Evolutionary conservation across 1,284 basidiomycete genomes (phyloP).

Genomic region (Cerrena zonata): DNA sequence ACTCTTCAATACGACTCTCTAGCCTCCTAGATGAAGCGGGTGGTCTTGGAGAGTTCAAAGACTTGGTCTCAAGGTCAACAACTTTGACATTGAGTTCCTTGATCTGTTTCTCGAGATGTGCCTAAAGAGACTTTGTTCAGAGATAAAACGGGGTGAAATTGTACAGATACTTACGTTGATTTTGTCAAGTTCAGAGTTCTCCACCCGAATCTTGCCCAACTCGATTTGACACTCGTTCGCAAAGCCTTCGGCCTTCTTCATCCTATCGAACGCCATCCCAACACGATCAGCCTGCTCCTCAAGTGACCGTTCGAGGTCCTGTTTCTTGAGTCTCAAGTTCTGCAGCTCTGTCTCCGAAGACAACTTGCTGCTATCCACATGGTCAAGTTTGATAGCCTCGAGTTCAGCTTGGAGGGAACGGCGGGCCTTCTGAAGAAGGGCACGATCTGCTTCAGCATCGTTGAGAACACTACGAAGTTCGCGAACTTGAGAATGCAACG

Average conservation of each 20-base stretch:
- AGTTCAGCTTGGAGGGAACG: constrained; percentile 74
- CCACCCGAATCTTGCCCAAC: constrained; percentile 66
- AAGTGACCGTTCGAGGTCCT: constrained; percentile 71
- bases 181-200: constrained; percentile 74
- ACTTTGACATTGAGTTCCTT: constrained; percentile 77
- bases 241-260: constrained; percentile 75
- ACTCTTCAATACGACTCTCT: constrained; percentile 67
- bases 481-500: constrained; percentile 77
- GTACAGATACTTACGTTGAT: constrained; percentile 55
- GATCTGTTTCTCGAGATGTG: constrained; percentile 74
- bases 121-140: constrained; percentile 37
- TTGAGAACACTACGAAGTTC: constrained; percentile 76
- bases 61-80: constrained; percentile 75
- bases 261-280: constrained; percentile 63
- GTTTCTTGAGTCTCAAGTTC: constrained; percentile 69
- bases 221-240: constrained; percentile 73
- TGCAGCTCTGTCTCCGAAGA: constrained; percentile 72
- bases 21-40: constrained; percentile 46
- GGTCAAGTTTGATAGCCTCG: constrained; percentile 72
- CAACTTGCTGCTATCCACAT: constrained; percentile 64
- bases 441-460: constrained; percentile 77
- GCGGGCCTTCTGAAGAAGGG: constrained; percentile 77
- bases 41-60: constrained; percentile 60
- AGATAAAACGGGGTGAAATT: constrained; percentile 3
- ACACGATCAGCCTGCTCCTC: constrained; percentile 76